Percentiles rank a stretch among this genome's conserved stretches.
phyloP scores from a whole-genome alignment of 345 rosid genomes.

The Eucalyptus sideroxylon region DNA sequence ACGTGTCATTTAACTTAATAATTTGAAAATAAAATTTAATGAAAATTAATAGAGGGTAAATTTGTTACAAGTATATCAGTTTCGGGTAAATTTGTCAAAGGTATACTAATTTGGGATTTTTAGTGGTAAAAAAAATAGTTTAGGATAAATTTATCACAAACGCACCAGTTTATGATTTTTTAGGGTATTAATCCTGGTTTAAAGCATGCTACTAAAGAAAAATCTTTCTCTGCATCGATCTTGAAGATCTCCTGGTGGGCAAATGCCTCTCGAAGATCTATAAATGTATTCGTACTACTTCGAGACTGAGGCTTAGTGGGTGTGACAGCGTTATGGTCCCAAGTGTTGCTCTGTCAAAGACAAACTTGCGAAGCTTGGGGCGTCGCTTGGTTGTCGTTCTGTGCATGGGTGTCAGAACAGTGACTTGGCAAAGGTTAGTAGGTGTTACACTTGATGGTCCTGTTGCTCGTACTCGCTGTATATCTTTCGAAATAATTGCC shows the following conservation, averaged over 20 bases:
- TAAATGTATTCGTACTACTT: not conserved
- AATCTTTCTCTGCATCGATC: not conserved
- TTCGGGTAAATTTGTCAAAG: too few relatives aligned
- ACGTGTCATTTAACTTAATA: too few relatives aligned
- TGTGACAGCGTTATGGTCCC: not conserved
- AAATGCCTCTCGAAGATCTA: not conserved
- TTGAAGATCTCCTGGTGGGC: not conserved
- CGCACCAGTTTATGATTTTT: fast-evolving
- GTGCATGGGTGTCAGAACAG: not conserved
- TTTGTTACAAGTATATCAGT: too few relatives aligned
- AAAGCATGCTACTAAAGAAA: not conserved
- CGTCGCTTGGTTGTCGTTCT: not conserved
- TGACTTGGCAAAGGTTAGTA: too few relatives aligned
- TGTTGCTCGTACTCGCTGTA: too few relatives aligned
- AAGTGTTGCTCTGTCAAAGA: not conserved
- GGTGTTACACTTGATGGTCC: too few relatives aligned
- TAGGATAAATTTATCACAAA: fast-evolving
- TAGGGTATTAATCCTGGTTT: too few relatives aligned
- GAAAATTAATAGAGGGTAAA: too few relatives aligned
- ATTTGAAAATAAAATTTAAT: too few relatives aligned
- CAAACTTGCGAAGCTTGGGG: not conserved
- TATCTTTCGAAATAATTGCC: too few relatives aligned
- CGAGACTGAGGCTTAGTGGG: not conserved
- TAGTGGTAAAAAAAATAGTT: too few relatives aligned
- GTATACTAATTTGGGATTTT: too few relatives aligned